A percentile compares a stretch with the other conserved stretches of the same genome.
Conservation (phyloP, 2,329 filamentous ascomycete genomes). For the Cucurbitaria berberidis region DNA sequence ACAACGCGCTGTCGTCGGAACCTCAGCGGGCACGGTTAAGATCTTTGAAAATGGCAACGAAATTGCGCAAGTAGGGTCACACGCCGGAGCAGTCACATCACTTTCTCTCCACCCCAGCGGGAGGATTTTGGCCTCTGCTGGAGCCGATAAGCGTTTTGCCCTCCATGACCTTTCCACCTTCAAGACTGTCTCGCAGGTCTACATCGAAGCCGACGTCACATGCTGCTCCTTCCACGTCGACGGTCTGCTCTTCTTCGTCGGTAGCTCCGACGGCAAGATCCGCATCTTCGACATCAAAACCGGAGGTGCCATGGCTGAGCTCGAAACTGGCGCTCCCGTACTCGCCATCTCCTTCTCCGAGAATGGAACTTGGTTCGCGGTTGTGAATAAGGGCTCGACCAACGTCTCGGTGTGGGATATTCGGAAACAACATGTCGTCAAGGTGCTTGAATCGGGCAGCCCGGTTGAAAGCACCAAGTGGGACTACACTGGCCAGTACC, state of each 20-base stretch:
- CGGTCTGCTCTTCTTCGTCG: constrained; percentile 89
- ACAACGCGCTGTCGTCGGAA: constrained; percentile 73
- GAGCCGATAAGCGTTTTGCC: constrained; percentile 88
- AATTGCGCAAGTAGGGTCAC: constrained; percentile 73
- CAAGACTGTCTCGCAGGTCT: constrained; percentile 77
- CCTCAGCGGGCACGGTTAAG: constrained; percentile 78
- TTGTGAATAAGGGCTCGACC: constrained; percentile 76
- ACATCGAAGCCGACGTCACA: constrained; percentile 77
- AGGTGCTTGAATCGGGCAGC: constrained; percentile 84
- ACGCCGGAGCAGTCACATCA: constrained; percentile 80
- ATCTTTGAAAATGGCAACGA: constrained; percentile 75
- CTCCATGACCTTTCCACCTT: constrained; percentile 79
- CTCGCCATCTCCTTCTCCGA: constrained; percentile 86
- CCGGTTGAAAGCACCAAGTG: constrained; percentile 78
- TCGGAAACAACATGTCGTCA: constrained; percentile 80
- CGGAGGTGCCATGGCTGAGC: constrained; percentile 76
- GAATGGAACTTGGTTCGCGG: constrained; percentile 95
- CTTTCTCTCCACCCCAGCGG: constrained; percentile 83
- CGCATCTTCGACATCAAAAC: constrained; percentile 88
- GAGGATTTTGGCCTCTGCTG: constrained; percentile 83
- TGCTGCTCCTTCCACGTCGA: constrained; percentile 91
- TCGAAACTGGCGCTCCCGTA: constrained; percentile 69
- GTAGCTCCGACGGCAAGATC: constrained; percentile 79
- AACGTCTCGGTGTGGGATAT: constrained; percentile 89
- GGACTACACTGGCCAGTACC: constrained; percentile 95